phyloP scores from a whole-genome alignment of 257 asterid species.

The Solanum habrochaites region DNA sequence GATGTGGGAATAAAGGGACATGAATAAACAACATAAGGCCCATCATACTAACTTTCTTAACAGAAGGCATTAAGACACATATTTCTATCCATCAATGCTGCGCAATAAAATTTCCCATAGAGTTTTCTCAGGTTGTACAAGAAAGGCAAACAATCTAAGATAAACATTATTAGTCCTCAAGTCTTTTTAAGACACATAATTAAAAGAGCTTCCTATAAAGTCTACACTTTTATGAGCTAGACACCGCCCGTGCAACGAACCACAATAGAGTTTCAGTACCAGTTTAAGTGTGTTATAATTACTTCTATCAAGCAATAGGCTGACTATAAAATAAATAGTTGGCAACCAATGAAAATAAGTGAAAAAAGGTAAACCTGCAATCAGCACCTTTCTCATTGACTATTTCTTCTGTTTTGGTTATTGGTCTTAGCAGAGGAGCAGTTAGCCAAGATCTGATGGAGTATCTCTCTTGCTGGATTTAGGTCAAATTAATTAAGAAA shows the following conservation, averaged over 20 bases:
- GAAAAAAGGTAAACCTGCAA: slow-evolving; percentile 16
- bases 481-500: slow-evolving; percentile 3
- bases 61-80: neutral
- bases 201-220: neutral
- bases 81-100: neutral
- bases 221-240: neutral
- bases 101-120: neutral
- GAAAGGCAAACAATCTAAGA: neutral
- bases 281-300: neutral
- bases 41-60: neutral
- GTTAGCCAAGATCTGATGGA: slow-evolving; percentile 80
- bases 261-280: neutral
- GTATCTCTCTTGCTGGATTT: slow-evolving; percentile 45
- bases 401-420: slow-evolving; percentile 8
- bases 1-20: neutral
- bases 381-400: slow-evolving; percentile 16
- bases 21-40: neutral
- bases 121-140: neutral
- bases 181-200: neutral
- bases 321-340: neutral
- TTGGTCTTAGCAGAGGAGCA: slow-evolving; percentile 30
- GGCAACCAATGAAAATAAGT: neutral
- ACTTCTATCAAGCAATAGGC: neutral
- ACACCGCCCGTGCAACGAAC: neutral
- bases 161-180: neutral